A percentile compares a stretch with the other conserved stretches of the same genome.
These are phyloP conservation scores for Colletotrichum musicola DNA, from an alignment of 2,329 filamentous ascomycete species.

Conservation along the genomic window DNA sequence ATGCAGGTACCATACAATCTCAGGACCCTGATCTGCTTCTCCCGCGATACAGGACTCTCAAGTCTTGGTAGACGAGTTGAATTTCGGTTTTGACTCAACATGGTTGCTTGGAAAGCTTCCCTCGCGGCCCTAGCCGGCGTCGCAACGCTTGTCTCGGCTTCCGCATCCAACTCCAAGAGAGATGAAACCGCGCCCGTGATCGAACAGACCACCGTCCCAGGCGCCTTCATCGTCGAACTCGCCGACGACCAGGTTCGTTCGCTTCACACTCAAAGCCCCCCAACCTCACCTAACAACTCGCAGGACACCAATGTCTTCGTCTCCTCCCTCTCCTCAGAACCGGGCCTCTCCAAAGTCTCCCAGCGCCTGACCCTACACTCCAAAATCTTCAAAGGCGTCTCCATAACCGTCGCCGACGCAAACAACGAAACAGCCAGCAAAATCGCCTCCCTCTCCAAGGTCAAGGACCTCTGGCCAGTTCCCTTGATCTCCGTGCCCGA, in stretches of 20 bases:
- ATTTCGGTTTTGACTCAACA: background rate
- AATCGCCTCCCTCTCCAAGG: conserved; percentile 56
- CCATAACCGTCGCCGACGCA: conserved; percentile 62
- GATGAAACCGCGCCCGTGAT: conserved; percentile 31
- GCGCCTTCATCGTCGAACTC: conserved; percentile 67
- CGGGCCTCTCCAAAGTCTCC: conserved; percentile 32
- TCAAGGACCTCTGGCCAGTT: conserved; percentile 65
- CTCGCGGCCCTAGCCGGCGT: conserved; percentile 23
- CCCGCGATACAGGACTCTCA: conserved; percentile 3
- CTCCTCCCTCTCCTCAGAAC: conserved; percentile 21
- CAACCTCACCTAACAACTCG: background rate
- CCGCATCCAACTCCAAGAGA: background rate
- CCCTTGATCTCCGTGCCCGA: conserved; percentile 56
- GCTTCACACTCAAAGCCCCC: background rate
- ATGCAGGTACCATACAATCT: background rate
- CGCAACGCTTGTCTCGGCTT: conserved; percentile 5
- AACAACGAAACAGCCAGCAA: conserved; percentile 55
- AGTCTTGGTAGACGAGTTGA: background rate
- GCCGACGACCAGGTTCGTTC: conserved; percentile 59
- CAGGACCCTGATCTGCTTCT: background rate
- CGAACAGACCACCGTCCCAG: conserved; percentile 50
- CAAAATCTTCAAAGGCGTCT: conserved; percentile 59
- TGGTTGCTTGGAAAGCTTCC: conserved; percentile 24
- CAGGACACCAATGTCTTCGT: conserved; percentile 38
- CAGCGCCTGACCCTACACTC: conserved; percentile 42